A percentile compares a stretch with the other conserved stretches of the same genome.
These are phyloP conservation scores for Cercospora brassicicola DNA, from an alignment of 2,329 filamentous ascomycete genomes.

Conservation along the genomic window DNA sequence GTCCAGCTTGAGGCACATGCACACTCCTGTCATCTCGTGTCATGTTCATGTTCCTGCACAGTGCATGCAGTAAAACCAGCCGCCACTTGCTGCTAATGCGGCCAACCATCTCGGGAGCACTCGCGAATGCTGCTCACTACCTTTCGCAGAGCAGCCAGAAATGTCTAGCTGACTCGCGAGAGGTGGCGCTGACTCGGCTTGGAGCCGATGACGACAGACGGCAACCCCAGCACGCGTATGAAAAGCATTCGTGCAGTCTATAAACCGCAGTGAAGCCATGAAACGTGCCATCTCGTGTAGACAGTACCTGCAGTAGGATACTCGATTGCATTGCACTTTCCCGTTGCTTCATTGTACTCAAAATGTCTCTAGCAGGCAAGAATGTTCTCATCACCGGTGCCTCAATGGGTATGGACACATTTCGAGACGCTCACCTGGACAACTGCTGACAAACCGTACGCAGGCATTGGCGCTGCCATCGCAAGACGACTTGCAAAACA, in stretches of 20 bases:
- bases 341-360: background rate
- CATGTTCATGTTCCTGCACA: slow-evolving; percentile 3
- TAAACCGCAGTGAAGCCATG: background rate
- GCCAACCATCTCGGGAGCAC: background rate
- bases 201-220: slow-evolving; percentile 8
- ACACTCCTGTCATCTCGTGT: background rate
- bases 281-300: background rate
- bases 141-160: background rate
- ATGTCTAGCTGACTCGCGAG: background rate
- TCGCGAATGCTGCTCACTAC: background rate
- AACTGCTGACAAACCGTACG: background rate
- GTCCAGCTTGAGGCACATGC: background rate
- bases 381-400: slow-evolving; percentile 29
- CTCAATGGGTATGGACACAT: slow-evolving; percentile 18
- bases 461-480: slow-evolving; percentile 50
- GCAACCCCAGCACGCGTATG: background rate
- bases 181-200: slow-evolving; percentile 4
- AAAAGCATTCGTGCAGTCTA: background rate
- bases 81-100: background rate
- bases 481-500: slow-evolving; percentile 43
- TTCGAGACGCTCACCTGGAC: background rate
- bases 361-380: slow-evolving; percentile 22
- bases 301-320: background rate
- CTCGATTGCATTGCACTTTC: background rate
- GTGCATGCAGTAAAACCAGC: background rate